A percentile compares a stretch with the other conserved stretches of the same genome.
Conservation (phyloP, 805 yeast species). For the Myxozyma geophila region DNA sequence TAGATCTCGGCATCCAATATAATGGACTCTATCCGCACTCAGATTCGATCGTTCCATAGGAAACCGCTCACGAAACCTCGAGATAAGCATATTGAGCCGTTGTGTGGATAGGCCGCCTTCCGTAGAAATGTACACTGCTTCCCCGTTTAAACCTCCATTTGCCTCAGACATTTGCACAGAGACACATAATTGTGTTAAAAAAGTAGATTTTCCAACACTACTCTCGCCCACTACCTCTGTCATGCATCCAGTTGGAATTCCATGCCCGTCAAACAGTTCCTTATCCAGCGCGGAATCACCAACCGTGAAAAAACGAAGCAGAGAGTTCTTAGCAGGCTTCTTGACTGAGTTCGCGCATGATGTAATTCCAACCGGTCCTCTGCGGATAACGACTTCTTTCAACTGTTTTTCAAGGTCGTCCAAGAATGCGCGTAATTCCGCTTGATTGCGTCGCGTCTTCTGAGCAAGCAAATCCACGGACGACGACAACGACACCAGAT, state of each 20-base stretch:
- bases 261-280: conserved; percentile 53
- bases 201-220: conserved; percentile 85
- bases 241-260: conserved; percentile 58
- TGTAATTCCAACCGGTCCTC: conserved; percentile 8
- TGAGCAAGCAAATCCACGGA: conserved; percentile 12
- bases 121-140: conserved; percentile 74
- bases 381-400: conserved; percentile 1
- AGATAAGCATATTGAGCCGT: conserved; percentile 59
- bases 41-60: conserved; percentile 32
- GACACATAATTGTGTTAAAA: conserved; percentile 67
- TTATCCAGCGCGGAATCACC: conserved; percentile 59
- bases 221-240: conserved; percentile 78
- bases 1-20: conserved; percentile 65
- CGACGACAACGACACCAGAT: conserved; percentile 11
- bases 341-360: background rate
- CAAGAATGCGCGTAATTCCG: conserved; percentile 1
- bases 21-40: conserved; percentile 50
- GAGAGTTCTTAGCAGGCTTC: background rate
- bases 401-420: background rate
- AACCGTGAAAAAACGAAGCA: conserved; percentile 48
- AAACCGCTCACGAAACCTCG: conserved; percentile 39
- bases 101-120: conserved; percentile 74
- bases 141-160: conserved; percentile 54
- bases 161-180: conserved; percentile 58
- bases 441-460: conserved; percentile 7